Percentiles rank a stretch among this genome's conserved stretches.
These are phyloP conservation scores for Chrysochromulina tobinii DNA, from an alignment of 78 protist species.

Conservation along the genomic window DNA sequence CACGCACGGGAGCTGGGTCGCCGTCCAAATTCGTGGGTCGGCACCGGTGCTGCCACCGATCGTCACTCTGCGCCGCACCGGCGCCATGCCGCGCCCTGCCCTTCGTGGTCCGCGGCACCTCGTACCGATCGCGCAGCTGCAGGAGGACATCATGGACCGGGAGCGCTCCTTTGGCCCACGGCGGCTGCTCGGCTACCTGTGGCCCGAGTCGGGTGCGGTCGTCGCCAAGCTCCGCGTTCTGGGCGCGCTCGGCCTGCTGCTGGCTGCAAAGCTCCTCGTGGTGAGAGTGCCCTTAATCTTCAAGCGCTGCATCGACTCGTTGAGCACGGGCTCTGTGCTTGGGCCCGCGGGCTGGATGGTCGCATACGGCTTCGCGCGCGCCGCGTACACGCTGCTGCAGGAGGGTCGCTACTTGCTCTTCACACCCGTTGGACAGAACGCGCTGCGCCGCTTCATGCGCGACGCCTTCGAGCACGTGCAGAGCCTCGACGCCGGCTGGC, in stretches of 20 bases:
- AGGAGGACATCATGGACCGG: background rate
- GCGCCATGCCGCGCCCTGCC: too few species aligned
- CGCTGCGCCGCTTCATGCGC: background rate
- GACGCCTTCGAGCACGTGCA: slow-evolving; percentile 12
- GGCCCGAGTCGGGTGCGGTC: background rate
- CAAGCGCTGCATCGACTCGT: background rate
- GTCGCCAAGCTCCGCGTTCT: background rate
- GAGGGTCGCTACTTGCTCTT: slow-evolving; percentile 4
- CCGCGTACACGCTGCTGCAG: background rate
- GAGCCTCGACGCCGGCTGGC: background rate
- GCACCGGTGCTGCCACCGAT: too few species aligned
- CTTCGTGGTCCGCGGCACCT: too few species aligned
- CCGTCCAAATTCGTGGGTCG: too few species aligned
- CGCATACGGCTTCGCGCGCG: background rate
- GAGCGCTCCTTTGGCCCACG: background rate
- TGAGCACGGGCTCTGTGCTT: background rate
- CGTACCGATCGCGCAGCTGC: background rate
- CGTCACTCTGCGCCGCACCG: too few species aligned
- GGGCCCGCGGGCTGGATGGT: background rate
- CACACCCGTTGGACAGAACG: background rate
- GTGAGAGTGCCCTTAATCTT: slow-evolving; percentile 24
- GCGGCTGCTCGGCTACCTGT: background rate
- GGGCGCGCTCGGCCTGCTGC: background rate
- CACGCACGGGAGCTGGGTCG: too few species aligned
- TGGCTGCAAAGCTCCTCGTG: background rate